phyloP scores from a whole-genome alignment of 768 basidiomycete species.

The Psilocybe subaeruginosa region DNA sequence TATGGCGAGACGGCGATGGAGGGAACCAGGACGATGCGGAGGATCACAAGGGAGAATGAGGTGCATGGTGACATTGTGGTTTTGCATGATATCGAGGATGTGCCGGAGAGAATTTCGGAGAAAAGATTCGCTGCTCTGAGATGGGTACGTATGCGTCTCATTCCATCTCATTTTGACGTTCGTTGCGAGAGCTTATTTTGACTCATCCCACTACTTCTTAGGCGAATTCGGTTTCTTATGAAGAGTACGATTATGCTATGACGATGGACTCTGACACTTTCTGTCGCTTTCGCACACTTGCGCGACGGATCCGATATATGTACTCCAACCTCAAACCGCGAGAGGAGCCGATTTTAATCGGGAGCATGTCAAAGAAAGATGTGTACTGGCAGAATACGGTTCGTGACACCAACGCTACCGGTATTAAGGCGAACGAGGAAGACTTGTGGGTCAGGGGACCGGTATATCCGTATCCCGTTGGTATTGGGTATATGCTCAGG shows the following conservation, averaged over 20 bases:
- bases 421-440: neutral
- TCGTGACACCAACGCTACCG: neutral
- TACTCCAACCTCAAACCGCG: neutral
- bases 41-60: neutral
- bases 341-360: neutral
- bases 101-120: constrained; percentile 4
- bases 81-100: neutral
- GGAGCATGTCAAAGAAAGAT: neutral
- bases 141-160: neutral
- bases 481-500: constrained; percentile 8
- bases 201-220: neutral
- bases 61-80: neutral
- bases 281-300: constrained; percentile 4
- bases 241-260: constrained; percentile 3
- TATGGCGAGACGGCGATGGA: too few relatives aligned
- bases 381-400: constrained; percentile 4
- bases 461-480: neutral
- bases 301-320: neutral
- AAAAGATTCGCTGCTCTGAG: constrained; percentile 4
- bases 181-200: neutral
- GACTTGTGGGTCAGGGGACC: neutral
- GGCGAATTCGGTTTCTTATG: neutral
- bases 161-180: neutral
- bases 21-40: neutral
- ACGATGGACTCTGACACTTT: constrained; percentile 9